A percentile compares a stretch with the other conserved stretches of the same genome.
Evolutionary conservation across 2,329 filamentous ascomycete genomes (phyloP).

Genomic region (Taxawa tesnikishii): DNA sequence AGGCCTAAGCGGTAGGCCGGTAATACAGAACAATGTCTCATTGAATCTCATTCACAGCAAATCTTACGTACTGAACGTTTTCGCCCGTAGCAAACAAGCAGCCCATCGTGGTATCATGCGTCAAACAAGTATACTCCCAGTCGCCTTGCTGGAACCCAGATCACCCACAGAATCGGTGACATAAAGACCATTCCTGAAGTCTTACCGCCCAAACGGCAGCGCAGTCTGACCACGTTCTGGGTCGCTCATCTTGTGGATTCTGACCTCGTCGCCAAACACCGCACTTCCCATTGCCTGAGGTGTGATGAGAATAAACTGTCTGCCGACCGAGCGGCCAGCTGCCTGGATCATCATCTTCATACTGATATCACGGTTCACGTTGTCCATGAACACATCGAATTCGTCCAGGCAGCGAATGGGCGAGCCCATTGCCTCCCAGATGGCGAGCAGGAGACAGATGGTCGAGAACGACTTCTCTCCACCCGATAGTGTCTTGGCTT

Average conservation of each 20-base stretch:
- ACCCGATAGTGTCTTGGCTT: constrained; percentile 84
- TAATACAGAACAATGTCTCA: too few species aligned
- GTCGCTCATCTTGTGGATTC: constrained; percentile 55
- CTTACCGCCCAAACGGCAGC: constrained; percentile 18
- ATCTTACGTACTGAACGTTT: too few species aligned
- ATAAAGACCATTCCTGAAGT: too few species aligned
- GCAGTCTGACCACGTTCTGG: constrained; percentile 38
- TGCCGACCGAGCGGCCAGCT: constrained; percentile 72
- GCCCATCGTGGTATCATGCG: too few species aligned
- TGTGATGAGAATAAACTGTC: constrained; percentile 93
- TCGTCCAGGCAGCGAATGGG: constrained; percentile 92
- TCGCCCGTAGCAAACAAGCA: too few species aligned
- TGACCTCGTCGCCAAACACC: constrained; percentile 57
- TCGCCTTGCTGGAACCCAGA: too few species aligned
- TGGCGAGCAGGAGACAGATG: constrained; percentile 79
- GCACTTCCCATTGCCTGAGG: constrained; percentile 63
- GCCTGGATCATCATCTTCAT: constrained; percentile 88
- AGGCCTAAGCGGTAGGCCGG: too few species aligned
- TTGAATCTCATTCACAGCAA: too few species aligned
- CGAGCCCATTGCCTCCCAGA: constrained; percentile 98
- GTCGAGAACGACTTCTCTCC: constrained; percentile 98
- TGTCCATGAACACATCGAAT: constrained; percentile 99
- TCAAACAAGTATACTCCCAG: too few species aligned
- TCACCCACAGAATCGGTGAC: too few species aligned
- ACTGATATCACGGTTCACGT: constrained; percentile 83